Conservation (phyloP, 2,329 filamentous ascomycete genomes). For the Colletotrichum filicis region DNA sequence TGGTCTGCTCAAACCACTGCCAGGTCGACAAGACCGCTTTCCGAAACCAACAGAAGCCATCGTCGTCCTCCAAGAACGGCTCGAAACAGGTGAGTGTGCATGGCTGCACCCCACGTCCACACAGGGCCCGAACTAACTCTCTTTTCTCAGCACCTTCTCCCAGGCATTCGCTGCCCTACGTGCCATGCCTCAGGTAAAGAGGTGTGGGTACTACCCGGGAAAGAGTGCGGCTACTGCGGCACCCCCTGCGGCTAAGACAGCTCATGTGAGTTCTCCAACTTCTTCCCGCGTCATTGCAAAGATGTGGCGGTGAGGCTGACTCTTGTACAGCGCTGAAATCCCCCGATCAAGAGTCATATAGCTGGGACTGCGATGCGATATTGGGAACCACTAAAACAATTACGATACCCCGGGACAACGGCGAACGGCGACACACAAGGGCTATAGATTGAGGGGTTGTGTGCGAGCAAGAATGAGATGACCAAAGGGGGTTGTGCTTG, state of each 20-base stretch:
- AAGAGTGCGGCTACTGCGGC: slow-evolving; percentile 61
- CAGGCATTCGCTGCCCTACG: slow-evolving; percentile 63
- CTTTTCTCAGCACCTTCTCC: slow-evolving; percentile 48
- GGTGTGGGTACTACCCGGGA: slow-evolving; percentile 66
- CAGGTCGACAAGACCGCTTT: slow-evolving; percentile 29
- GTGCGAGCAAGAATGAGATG: slow-evolving; percentile 13
- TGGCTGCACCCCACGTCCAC: slow-evolving; percentile 6
- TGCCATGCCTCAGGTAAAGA: slow-evolving; percentile 61
- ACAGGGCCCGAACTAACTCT: slow-evolving; percentile 11
- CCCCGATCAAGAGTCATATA: slow-evolving; percentile 18
- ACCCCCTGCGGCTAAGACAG: slow-evolving; percentile 50
- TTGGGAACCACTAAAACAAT: slow-evolving; percentile 19
- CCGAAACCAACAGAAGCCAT: slow-evolving; percentile 23
- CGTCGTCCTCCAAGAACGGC: slow-evolving; percentile 24
- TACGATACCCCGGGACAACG: slow-evolving; percentile 34
- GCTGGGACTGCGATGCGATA: slow-evolving; percentile 18
- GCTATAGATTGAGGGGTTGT: slow-evolving; percentile 1
- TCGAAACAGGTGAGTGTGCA: slow-evolving; percentile 25
- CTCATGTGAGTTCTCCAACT: slow-evolving; percentile 26
- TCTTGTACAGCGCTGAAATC: slow-evolving; percentile 6
- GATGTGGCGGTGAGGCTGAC: slow-evolving; percentile 28
- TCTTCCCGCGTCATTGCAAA: slow-evolving; percentile 5
- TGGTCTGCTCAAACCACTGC: slow-evolving; percentile 27
- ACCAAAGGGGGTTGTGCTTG: slow-evolving; percentile 8
- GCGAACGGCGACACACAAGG: slow-evolving; percentile 29